Conservation (phyloP, 2,329 filamentous ascomycete genomes). For the Talaromyces sp. region DNA sequence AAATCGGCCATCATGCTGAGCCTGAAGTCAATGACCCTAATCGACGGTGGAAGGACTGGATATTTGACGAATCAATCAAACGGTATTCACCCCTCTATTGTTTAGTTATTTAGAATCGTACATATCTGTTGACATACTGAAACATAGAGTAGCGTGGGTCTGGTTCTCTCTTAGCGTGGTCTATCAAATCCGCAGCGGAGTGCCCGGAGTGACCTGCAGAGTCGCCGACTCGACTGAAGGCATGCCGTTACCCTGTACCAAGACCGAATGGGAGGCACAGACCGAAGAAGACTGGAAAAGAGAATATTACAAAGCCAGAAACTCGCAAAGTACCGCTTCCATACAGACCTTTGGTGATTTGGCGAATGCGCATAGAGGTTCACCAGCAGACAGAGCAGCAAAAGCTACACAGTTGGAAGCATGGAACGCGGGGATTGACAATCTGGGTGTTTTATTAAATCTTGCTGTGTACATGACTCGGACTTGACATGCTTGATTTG, state of each 20-base stretch:
- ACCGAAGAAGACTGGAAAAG: slow-evolving; percentile 17
- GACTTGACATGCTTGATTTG: not conserved
- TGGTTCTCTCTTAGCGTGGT: slow-evolving; percentile 18
- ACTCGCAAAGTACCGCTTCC: slow-evolving; percentile 9
- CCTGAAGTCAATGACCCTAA: slow-evolving; percentile 7
- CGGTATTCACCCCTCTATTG: not conserved
- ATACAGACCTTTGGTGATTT: slow-evolving; percentile 14
- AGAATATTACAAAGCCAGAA: slow-evolving; percentile 10
- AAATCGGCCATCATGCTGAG: not conserved
- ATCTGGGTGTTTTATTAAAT: slow-evolving; percentile 18
- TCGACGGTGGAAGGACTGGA: slow-evolving; percentile 16
- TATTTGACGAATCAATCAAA: slow-evolving; percentile 18
- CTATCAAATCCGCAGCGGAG: slow-evolving; percentile 14
- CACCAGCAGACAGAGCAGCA: not conserved
- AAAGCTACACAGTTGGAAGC: slow-evolving; percentile 16
- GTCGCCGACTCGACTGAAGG: slow-evolving; percentile 2
- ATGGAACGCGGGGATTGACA: slow-evolving; percentile 19
- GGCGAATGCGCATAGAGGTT: slow-evolving; percentile 6
- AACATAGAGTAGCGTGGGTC: slow-evolving; percentile 16
- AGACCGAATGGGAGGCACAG: slow-evolving; percentile 19
- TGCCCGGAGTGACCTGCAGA: slow-evolving; percentile 4
- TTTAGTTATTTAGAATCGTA: no score
- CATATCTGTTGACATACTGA: not conserved
- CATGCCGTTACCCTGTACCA: slow-evolving; percentile 15
- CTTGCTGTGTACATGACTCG: slow-evolving; percentile 13